Evolutionary conservation across 139 green algal genomes (phyloP).

Genomic region (Coelastrella sp.): DNA sequence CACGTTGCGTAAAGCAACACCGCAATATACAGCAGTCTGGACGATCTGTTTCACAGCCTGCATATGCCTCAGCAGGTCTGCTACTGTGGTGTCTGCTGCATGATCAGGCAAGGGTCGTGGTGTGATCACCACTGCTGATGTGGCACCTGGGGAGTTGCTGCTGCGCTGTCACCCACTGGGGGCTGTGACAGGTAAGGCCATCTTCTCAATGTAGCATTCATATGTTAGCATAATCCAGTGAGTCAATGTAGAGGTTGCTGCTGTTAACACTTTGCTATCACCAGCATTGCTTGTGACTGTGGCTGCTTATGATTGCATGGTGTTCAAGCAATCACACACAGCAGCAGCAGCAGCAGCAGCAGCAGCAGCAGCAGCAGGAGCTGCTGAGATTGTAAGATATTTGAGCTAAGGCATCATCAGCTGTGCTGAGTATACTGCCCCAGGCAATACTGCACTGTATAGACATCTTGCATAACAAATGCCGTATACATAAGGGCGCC

Average conservation of each 20-base stretch:
- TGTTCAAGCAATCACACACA: too few relatives aligned
- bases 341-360: too few relatives aligned
- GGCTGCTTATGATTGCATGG: background rate
- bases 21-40: background rate
- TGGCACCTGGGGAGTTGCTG: slow-evolving; percentile 22
- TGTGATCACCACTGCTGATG: background rate
- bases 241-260: background rate
- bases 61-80: background rate
- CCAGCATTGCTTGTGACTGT: background rate
- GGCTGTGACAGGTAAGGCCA: background rate
- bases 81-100: background rate
- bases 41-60: background rate
- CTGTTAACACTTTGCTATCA: background rate
- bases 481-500: too few relatives aligned
- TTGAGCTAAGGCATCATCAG: too few relatives aligned
- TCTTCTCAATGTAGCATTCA: background rate
- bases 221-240: background rate
- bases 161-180: slow-evolving; percentile 9
- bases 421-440: too few relatives aligned
- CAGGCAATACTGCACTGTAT: too few relatives aligned
- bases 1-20: background rate
- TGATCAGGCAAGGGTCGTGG: slow-evolving; percentile 16
- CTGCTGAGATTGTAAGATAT: too few relatives aligned
- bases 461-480: too few relatives aligned
- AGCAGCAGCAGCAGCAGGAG: too few relatives aligned